Conservation (phyloP, 345 rosid genomes). For the Brassica napus region DNA sequence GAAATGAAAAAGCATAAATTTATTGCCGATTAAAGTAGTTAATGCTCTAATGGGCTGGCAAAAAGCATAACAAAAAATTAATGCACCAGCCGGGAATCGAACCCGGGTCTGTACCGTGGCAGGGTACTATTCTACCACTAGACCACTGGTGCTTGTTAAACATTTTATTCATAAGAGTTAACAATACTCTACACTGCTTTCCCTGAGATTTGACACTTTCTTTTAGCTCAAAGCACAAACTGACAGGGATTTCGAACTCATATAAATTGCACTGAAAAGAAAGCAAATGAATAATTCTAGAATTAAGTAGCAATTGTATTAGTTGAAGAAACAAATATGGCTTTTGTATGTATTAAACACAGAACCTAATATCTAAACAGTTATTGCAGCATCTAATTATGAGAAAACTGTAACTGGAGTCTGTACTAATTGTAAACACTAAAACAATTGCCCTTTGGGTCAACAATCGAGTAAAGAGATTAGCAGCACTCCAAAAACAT, state of each 20-base stretch:
- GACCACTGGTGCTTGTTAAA: slow-evolving; percentile 59
- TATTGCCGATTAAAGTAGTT: background rate
- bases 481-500: slow-evolving; percentile 15
- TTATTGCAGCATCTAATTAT: background rate
- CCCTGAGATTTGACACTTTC: too few species aligned
- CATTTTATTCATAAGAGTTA: too few species aligned
- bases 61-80: too few species aligned
- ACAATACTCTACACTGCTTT: too few species aligned
- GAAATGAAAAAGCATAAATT: background rate
- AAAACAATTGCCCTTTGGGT: slow-evolving; percentile 23
- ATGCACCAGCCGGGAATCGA: slow-evolving; percentile 80
- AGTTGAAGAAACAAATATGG: slow-evolving; percentile 25
- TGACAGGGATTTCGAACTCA: background rate
- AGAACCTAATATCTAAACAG: background rate
- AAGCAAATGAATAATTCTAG: background rate
- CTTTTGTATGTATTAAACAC: slow-evolving; percentile 16
- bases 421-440: slow-evolving; percentile 28
- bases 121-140: slow-evolving; percentile 79
- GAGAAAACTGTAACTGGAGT: background rate
- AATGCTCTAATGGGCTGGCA: background rate
- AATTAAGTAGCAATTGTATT: slow-evolving; percentile 7
- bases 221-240: too few species aligned
- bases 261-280: background rate
- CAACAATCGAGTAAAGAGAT: slow-evolving; percentile 26
- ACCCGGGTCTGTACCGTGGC: slow-evolving; percentile 73